Percentiles rank a stretch among this genome's conserved stretches.
Conservation (phyloP, 495 filamentous ascomycete species). For the Penicillium cataractarum region DNA sequence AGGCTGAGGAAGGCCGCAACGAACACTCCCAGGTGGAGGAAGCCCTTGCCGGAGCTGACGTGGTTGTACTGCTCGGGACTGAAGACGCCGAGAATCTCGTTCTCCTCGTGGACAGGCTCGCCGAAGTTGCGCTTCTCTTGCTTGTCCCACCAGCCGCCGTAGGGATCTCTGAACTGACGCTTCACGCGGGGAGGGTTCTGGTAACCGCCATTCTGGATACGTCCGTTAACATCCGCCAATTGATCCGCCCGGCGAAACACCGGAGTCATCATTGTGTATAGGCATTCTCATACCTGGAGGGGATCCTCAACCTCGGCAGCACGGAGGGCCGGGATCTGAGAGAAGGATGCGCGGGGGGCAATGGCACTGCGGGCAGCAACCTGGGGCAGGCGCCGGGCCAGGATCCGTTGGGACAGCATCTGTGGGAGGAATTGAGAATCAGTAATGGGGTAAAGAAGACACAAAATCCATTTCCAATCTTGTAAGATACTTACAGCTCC, state of each 20-base stretch:
- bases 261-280: constrained; percentile 11
- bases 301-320: constrained; percentile 74
- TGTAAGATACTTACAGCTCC: constrained; percentile 32
- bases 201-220: constrained; percentile 83
- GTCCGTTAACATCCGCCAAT: constrained; percentile 5
- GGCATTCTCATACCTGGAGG: constrained; percentile 63
- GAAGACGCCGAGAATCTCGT: constrained; percentile 93
- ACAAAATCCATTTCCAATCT: neutral
- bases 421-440: constrained; percentile 34
- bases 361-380: constrained; percentile 49
- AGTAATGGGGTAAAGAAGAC: constrained; percentile 13
- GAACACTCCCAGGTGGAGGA: constrained; percentile 75
- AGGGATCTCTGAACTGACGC: constrained; percentile 87
- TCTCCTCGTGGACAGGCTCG: constrained; percentile 95
- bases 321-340: constrained; percentile 52
- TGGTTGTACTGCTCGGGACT: constrained; percentile 88
- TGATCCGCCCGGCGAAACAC: neutral
- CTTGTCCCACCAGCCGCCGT: constrained; percentile 96
- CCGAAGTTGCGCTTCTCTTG: constrained; percentile 95
- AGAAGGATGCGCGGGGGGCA: constrained; percentile 56
- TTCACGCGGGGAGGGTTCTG: constrained; percentile 83
- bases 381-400: constrained; percentile 51
- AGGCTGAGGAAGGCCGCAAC: constrained; percentile 70
- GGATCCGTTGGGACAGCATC: constrained; percentile 71
- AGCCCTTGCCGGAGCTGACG: constrained; percentile 69